A percentile compares a stretch with the other conserved stretches of the same genome.
Conservation (phyloP, 352 stramenopile species). For the Phytophthora melonis region DNA sequence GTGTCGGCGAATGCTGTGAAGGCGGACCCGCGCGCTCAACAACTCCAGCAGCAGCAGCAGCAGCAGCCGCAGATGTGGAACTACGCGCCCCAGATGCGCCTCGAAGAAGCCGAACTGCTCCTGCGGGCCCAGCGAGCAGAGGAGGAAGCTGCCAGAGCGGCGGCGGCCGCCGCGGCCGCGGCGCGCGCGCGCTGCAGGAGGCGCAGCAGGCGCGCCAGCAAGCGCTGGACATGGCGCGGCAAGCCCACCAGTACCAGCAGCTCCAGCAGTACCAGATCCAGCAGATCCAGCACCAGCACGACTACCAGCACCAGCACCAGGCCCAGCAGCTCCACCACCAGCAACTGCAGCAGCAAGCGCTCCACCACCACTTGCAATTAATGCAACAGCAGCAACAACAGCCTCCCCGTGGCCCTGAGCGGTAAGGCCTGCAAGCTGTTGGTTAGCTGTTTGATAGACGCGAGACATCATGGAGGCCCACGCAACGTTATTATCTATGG, state of each 20-base stretch:
- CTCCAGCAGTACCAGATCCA: constrained; percentile 69
- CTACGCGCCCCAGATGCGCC: constrained; percentile 73
- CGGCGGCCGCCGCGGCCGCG: constrained; percentile 60
- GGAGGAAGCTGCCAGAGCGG: constrained; percentile 81
- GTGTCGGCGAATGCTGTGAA: constrained; percentile 38
- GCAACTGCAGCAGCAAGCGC: constrained; percentile 60
- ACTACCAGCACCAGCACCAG: constrained; percentile 56
- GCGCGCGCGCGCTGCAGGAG: constrained; percentile 77
- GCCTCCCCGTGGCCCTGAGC: constrained; percentile 38
- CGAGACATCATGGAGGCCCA: constrained; percentile 9
- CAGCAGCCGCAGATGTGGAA: constrained; percentile 70
- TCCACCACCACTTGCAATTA: constrained; percentile 60
- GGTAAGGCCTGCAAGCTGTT: constrained; percentile 5
- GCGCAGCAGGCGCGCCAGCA: constrained; percentile 81
- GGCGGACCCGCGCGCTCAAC: constrained; percentile 39
- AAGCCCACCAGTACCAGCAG: constrained; percentile 58
- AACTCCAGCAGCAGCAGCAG: constrained; percentile 36
- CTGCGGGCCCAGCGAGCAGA: constrained; percentile 76
- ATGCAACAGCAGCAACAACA: constrained; percentile 52
- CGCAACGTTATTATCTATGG: constrained; percentile 40
- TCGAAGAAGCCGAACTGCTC: constrained; percentile 81
- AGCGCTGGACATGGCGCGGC: constrained; percentile 83
- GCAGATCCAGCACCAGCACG: constrained; percentile 48
- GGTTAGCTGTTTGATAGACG: constrained; percentile 20
- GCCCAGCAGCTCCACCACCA: constrained; percentile 60